A percentile compares a stretch with the other conserved stretches of the same genome.
Conservation (phyloP, 441 rosid species). For the Breynia disticha region DNA sequence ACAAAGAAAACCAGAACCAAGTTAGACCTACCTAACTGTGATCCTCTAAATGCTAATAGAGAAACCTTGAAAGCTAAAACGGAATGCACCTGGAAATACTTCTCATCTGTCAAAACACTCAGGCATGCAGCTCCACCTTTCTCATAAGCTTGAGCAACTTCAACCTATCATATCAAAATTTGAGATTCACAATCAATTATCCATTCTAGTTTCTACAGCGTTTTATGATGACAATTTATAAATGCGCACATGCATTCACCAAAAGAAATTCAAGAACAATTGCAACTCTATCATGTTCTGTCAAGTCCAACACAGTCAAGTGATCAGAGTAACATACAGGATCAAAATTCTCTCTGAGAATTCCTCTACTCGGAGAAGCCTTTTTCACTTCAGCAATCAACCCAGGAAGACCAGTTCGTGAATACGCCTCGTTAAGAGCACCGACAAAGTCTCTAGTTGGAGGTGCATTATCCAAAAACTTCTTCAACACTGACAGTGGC, state of each 20-base stretch:
- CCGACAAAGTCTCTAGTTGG: constrained; percentile 70
- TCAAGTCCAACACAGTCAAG: no score
- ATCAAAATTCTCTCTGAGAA: constrained; percentile 79
- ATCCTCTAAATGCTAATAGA: constrained; percentile 5
- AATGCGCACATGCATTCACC: neutral
- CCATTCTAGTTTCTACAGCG: neutral
- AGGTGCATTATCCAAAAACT: constrained; percentile 49
- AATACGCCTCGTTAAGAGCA: constrained; percentile 63
- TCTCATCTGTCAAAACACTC: constrained; percentile 85
- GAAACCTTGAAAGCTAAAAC: neutral
- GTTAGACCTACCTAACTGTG: constrained; percentile 10
- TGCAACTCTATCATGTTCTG: no score
- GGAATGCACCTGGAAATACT: constrained; percentile 57
- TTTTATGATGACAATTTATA: no score
- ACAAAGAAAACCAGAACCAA: constrained; percentile 2
- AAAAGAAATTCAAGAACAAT: neutral
- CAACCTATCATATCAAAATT: constrained; percentile 42
- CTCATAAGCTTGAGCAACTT: constrained; percentile 78
- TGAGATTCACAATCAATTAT: neutral
- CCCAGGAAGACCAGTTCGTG: constrained; percentile 67
- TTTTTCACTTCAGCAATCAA: constrained; percentile 98
- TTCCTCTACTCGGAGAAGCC: constrained; percentile 96
- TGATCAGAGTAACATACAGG: constrained; percentile 35
- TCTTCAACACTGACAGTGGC: constrained; percentile 40
- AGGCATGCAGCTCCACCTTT: constrained; percentile 97